Percentiles rank a stretch among this genome's conserved stretches.
These are phyloP conservation scores for Leptodermis oblonga DNA, from an alignment of 257 asterid species.

Conservation along the genomic window DNA sequence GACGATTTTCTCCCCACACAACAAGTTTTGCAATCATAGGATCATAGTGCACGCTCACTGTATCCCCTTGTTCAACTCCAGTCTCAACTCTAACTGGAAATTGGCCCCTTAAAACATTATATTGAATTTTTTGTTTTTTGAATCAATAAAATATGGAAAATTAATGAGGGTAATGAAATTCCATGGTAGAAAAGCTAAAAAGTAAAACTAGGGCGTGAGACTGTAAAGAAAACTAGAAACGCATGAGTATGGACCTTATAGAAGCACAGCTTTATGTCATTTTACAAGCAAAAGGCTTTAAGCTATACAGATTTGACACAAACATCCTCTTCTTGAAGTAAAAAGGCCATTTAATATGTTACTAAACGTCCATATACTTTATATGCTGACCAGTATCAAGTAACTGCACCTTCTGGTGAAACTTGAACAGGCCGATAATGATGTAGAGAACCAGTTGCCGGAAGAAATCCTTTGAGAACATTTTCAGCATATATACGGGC, in stretches of 20 bases:
- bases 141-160: not conserved
- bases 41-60: conserved; percentile 97
- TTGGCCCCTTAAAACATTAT: too few species aligned
- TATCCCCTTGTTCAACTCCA: conserved; percentile 94
- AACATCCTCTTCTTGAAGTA: conserved; percentile 4
- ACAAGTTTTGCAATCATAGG: conserved; percentile 99
- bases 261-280: not conserved
- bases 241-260: not conserved
- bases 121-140: too few species aligned
- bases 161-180: not conserved
- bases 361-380: not conserved
- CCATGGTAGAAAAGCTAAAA: not conserved
- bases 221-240: not conserved
- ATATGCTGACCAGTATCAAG: conserved; percentile 1
- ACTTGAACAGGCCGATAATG: conserved; percentile 83
- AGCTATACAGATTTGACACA: not conserved
- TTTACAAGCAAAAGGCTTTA: not conserved
- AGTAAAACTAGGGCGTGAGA: not conserved
- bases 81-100: conserved; percentile 93
- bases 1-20: conserved; percentile 93
- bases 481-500: conserved; percentile 99
- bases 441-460: conserved; percentile 94
- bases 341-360: not conserved
- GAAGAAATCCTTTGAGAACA: conserved; percentile 96
- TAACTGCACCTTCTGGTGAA: conserved; percentile 59